Evolutionary conservation across 2,329 filamentous ascomycete genomes (phyloP).

Genomic region (Colletotrichum neosansevieriae): DNA sequence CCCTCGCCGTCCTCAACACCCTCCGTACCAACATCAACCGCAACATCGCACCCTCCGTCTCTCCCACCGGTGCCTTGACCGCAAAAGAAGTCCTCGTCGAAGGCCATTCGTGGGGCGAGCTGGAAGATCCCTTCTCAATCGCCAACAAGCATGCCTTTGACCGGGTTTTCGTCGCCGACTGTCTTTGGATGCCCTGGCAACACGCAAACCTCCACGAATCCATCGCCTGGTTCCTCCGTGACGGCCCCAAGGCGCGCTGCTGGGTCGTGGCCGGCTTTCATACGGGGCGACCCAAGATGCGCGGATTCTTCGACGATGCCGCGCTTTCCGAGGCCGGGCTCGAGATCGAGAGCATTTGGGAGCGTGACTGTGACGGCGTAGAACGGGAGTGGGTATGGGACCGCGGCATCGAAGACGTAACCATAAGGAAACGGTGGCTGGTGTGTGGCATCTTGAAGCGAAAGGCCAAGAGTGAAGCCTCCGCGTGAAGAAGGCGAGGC

Average conservation of each 20-base stretch:
- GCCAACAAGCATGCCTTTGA: slow-evolving; percentile 60
- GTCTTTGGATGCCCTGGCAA: slow-evolving; percentile 81
- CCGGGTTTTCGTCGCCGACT: slow-evolving; percentile 77
- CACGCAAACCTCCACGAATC: slow-evolving; percentile 75
- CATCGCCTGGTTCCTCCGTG: slow-evolving; percentile 71
- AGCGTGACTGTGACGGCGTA: slow-evolving; percentile 74
- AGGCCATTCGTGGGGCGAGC: slow-evolving; percentile 75
- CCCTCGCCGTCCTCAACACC: slow-evolving; percentile 68
- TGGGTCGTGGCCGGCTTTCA: slow-evolving; percentile 80
- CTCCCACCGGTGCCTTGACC: slow-evolving; percentile 47
- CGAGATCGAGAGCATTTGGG: slow-evolving; percentile 74
- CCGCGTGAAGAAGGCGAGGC: not conserved
- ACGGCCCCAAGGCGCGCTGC: slow-evolving; percentile 60
- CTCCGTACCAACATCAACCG: slow-evolving; percentile 68
- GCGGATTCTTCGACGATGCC: slow-evolving; percentile 69
- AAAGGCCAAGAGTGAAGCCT: slow-evolving; percentile 14
- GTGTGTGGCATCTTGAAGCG: slow-evolving; percentile 67
- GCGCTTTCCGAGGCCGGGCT: slow-evolving; percentile 63
- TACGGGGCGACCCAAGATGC: slow-evolving; percentile 74
- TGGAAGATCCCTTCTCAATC: slow-evolving; percentile 50
- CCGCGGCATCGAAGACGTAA: slow-evolving; percentile 71
- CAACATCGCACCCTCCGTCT: slow-evolving; percentile 57
- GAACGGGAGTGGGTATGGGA: slow-evolving; percentile 72
- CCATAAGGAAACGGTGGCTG: slow-evolving; percentile 77
- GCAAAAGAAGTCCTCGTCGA: slow-evolving; percentile 57